Evolutionary conservation across 495 filamentous ascomycete species (phyloP), one percentile per base, ranked within the genome.

Genomic region (Bathelium albidoporum): DNA sequence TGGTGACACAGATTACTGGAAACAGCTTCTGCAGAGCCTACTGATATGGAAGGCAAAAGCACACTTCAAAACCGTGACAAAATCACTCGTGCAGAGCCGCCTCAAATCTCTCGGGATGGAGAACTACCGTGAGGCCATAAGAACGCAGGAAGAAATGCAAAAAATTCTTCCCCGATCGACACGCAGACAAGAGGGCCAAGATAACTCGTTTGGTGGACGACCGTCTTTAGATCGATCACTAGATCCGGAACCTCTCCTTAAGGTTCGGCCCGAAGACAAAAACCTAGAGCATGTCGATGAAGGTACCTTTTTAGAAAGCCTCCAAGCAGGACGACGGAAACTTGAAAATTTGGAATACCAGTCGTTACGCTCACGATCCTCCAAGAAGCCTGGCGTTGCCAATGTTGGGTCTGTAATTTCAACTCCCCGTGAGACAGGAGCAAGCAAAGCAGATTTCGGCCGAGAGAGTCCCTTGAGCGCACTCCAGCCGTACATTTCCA

Each of bases 1-100:
- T 11, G 91, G 97, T 70, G 95, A 98, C 77, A 89, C 87, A 2
- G 94, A 98, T 73, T 98, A 97, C 73, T 98, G 94, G 94, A 91
- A 95, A 67, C 89, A 95, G 69, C 81, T 98, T 1, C 79, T 97
- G 58, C 84, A 86, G 66, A 95, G 87, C 70, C 76, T 98, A 44
- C 79, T 86, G 16, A 85, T 95, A 2, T 96, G 88, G 85, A 97
- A 97, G 75, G 90, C 93, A 4, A 90, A 89, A 70, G 90, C 93
- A 1, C 89, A 88, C 69, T 75, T 98, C 36, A 87, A 87, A 74
- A 85, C 85, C 52, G 84, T 97, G 10, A 94, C 87, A 65, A 85
- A 89, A 62, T 83, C 83, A 4, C 87, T 97, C 63, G 84, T 91
- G 66, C 83, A 85, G 36, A 87, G 86, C 55, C 84, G 89, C 14